Percentiles rank a stretch among this genome's conserved stretches.
These are phyloP conservation scores for Acephala macrosclerotiorum DNA, from an alignment of 2,329 filamentous ascomycete species.

Conservation along the genomic window DNA sequence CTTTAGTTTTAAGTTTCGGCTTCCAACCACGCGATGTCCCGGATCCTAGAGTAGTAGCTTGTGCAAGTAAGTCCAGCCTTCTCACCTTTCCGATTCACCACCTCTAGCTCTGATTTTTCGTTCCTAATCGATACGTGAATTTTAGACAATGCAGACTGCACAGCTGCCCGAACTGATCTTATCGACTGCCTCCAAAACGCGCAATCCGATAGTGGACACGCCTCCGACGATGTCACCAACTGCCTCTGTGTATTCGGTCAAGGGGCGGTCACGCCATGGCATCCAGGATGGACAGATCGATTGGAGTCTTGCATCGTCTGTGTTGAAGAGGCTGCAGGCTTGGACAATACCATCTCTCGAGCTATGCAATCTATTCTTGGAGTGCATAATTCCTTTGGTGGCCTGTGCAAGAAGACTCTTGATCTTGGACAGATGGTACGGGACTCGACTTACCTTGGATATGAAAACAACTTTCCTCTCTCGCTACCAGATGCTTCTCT, in stretches of 20 bases:
- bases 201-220: not conserved
- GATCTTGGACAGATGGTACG: not conserved
- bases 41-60: not conserved
- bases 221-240: not conserved
- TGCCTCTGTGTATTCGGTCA: not conserved
- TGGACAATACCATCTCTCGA: not conserved
- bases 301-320: not conserved
- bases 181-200: not conserved
- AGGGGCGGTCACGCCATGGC: not conserved
- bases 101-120: not conserved
- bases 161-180: not conserved
- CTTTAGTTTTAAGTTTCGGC: not conserved
- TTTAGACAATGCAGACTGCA: conserved; percentile 1
- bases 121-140: not conserved
- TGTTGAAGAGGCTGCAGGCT: not conserved
- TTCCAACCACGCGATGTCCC: not conserved
- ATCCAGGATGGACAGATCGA: not conserved
- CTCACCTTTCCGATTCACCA: not conserved
- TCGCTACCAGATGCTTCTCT: not conserved
- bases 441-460: not conserved
- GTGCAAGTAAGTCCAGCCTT: not conserved
- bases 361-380: not conserved
- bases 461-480: not conserved
- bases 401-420: not conserved
- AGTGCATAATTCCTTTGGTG: not conserved